Conservation (phyloP, 768 basidiomycete species). For the Lentinus brumalis region DNA sequence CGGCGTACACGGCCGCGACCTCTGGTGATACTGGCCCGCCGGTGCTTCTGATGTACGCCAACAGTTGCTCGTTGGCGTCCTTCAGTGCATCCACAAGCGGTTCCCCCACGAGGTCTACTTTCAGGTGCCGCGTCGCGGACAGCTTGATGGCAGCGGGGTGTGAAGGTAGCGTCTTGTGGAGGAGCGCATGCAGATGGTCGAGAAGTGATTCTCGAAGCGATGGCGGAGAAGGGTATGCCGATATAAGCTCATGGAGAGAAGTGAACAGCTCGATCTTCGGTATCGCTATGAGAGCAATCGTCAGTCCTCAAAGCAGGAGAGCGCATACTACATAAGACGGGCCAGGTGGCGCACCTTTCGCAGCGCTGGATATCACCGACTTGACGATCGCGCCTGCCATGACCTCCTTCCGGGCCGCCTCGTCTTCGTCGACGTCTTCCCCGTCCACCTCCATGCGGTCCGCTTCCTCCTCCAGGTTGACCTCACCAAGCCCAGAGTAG, state of each 20-base stretch:
- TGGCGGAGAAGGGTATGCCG: constrained; percentile 43
- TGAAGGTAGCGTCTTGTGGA: constrained; percentile 38
- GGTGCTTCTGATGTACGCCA: constrained; percentile 31
- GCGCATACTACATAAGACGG: constrained; percentile 1
- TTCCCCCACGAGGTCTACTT: constrained; percentile 43
- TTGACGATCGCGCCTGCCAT: constrained; percentile 81
- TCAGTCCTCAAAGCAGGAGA: background rate
- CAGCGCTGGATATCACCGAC: constrained; percentile 74
- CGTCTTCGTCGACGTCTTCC: constrained; percentile 47
- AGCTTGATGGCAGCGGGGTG: constrained; percentile 42
- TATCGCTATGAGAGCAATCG: constrained; percentile 32
- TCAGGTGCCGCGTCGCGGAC: constrained; percentile 39
- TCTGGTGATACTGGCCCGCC: constrained; percentile 26
- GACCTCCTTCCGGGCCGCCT: constrained; percentile 63
- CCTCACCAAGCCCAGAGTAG: constrained; percentile 8
- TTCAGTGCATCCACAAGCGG: constrained; percentile 59
- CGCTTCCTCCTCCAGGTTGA: constrained; percentile 13
- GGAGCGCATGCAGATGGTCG: constrained; percentile 44
- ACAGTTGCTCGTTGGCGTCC: constrained; percentile 50
- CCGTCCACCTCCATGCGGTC: constrained; percentile 26
- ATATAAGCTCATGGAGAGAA: constrained; percentile 44
- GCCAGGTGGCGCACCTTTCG: constrained; percentile 53
- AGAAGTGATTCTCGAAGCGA: constrained; percentile 43
- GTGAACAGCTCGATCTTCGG: constrained; percentile 44
- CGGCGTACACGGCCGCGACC: constrained; percentile 41